Conservation (phyloP, 2,329 filamentous ascomycete genomes). For the Trichoderma sp. region DNA sequence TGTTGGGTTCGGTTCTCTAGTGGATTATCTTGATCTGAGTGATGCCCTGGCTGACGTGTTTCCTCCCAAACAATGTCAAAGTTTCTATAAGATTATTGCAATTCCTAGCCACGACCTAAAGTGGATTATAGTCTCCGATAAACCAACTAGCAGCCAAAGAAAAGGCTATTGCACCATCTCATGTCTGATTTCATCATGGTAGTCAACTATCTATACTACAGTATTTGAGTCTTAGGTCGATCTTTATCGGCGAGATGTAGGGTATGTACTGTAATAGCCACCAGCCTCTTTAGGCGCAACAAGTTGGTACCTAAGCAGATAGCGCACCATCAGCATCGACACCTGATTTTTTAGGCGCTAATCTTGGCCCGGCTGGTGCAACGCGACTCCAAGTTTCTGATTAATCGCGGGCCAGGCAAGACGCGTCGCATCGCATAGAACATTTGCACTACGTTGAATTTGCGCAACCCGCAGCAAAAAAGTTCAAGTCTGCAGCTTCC, state of each 20-base stretch:
- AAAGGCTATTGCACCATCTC: neutral
- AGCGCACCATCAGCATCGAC: neutral
- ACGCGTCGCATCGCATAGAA: constrained; percentile 24
- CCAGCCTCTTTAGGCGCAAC: neutral
- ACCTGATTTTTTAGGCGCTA: constrained; percentile 26
- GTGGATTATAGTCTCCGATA: neutral
- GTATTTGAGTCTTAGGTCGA: neutral
- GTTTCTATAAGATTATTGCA: neutral
- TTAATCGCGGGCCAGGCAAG: constrained; percentile 19
- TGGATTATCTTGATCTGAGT: neutral
- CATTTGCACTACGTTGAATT: constrained; percentile 3
- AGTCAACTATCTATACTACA: too few species aligned
- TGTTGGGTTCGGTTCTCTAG: neutral
- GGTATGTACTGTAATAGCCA: too few species aligned
- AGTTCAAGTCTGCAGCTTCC: constrained; percentile 27
- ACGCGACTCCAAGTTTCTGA: constrained; percentile 25
- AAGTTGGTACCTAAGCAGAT: neutral
- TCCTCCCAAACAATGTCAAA: neutral
- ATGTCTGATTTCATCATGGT: neutral
- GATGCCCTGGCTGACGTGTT: neutral
- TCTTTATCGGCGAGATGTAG: neutral
- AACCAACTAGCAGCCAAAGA: neutral
- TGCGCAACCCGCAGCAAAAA: constrained; percentile 17
- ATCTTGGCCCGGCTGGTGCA: constrained; percentile 23
- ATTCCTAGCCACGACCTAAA: neutral